Evolutionary conservation across 768 basidiomycete species (phyloP).

Genomic region (Pilatotrama ljubarskyi): DNA sequence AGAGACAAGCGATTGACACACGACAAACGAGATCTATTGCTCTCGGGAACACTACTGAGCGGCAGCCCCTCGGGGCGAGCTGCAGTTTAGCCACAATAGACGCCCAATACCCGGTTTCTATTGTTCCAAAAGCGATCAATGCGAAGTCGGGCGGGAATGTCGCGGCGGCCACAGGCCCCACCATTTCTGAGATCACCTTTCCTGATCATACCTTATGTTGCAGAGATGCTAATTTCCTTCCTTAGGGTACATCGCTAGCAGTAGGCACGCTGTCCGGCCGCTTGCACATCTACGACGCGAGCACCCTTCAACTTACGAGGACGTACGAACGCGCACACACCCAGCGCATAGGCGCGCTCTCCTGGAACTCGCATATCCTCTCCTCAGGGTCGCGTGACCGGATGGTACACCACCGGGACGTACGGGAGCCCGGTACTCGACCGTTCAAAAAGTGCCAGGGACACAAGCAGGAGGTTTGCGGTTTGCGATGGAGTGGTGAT

Average conservation of each 20-base stretch:
- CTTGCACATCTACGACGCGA: conserved; percentile 92
- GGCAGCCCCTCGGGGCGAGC: neutral
- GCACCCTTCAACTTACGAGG: conserved; percentile 68
- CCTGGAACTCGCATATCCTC: conserved; percentile 89
- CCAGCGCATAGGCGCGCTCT: conserved; percentile 89
- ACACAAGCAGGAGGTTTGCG: conserved; percentile 94
- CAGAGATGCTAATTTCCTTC: conserved; percentile 1
- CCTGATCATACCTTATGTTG: neutral
- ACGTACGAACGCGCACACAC: conserved; percentile 84
- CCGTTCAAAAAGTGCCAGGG: conserved; percentile 75
- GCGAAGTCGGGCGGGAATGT: no score
- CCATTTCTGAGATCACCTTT: neutral
- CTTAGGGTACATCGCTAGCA: conserved; percentile 80
- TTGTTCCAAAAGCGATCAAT: neutral
- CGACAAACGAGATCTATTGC: neutral
- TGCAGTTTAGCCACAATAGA: conserved; percentile 2
- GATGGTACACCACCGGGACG: conserved; percentile 89
- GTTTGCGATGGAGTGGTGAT: conserved; percentile 83
- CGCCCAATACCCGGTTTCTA: neutral
- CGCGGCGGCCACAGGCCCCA: no score
- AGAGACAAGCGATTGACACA: neutral
- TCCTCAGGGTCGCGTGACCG: conserved; percentile 92
- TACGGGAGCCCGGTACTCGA: conserved; percentile 62
- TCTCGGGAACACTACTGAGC: neutral
- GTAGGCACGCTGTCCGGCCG: conserved; percentile 90